Evolutionary conservation across 768 basidiomycete genomes (phyloP), one percentile per base, ranked within the genome.

Genomic region (Russula sp.): DNA sequence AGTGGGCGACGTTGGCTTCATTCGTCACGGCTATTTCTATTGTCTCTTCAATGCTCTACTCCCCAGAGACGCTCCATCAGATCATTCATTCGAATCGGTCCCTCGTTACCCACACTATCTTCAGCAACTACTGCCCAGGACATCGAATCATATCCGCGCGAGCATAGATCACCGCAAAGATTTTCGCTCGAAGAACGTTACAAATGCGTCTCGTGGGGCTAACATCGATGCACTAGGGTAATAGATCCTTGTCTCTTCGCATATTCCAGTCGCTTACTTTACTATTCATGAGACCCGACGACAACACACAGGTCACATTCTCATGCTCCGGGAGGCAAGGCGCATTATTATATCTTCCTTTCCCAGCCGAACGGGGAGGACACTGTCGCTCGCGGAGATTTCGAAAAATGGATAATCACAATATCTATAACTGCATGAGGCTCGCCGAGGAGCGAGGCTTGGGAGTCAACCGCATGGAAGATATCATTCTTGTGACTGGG

Each of bases 1-100:
- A 53, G 52, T 53, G 32, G 52, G 52, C 32, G 32, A 53, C n/a
- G 52, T 53, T 22, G 52, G 52, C 32, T n/a, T 53, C 11, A 53
- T 53, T 36, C 52, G 52, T 20, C 10, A 32, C 4, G 52, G 52
- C n/a, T 32, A 13, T 22, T 53, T 53, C 34, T 3, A 22, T 18
- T 18, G 32, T 53, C 52, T 53, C 20, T 53, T 53, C 20, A 53
- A 53, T 34, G 52, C 52, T 36, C 36, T 53, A 34, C 20, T 1
- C 13, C 51, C 30, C 4, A 11, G 32, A 22, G 20, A 20, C 5
- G n/a, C n/a, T n/a, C n/a, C n/a, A n/a, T n/a, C n/a, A n/a, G n/a
- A n/a, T n/a, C n/a, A n/a, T n/a, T n/a, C n/a, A n/a, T n/a, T n/a
- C n/a, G 32, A 53, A 34, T 20, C 32, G n/a, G 52, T 22, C 30